Percentiles rank a stretch among this genome's conserved stretches.
Conservation (phyloP, 305 asterid species). For the Fraxinus floribunda region DNA sequence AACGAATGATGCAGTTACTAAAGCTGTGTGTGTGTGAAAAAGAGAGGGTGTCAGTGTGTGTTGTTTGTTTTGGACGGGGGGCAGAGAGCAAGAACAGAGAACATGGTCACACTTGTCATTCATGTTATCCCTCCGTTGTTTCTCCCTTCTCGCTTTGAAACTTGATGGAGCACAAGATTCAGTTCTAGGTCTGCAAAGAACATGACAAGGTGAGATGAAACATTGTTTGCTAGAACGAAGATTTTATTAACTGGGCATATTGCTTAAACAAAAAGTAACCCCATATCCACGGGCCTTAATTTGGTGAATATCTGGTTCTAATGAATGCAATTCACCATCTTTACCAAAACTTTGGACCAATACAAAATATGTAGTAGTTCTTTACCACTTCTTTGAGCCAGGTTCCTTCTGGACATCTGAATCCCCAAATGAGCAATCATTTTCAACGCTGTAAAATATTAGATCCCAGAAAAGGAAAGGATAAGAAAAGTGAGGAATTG, state of each 20-base stretch:
- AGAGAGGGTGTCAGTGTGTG: neutral
- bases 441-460: constrained; percentile 35
- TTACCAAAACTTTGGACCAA: neutral
- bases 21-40: neutral
- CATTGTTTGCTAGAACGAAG: neutral
- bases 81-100: constrained; percentile 19
- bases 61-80: neutral
- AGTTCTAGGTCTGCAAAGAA: constrained; percentile 54
- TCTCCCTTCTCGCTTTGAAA: constrained; percentile 96
- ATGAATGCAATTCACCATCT: neutral
- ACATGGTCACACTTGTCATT: constrained; percentile 66
- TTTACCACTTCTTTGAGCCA: constrained; percentile 67
- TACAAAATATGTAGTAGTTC: neutral
- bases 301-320: neutral
- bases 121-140: constrained; percentile 79
- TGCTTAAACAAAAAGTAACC: neutral
- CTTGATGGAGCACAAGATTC: constrained; percentile 67
- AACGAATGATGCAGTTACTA: constrained; percentile 18
- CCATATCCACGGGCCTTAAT: neutral
- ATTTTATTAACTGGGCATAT: neutral
- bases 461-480: neutral
- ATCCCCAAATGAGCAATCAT: constrained; percentile 61
- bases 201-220: constrained; percentile 20
- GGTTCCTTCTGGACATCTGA: constrained; percentile 56
- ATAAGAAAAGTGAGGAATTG: neutral